Conservation (phyloP, 768 basidiomycete genomes). For the Boletus speciosus region DNA sequence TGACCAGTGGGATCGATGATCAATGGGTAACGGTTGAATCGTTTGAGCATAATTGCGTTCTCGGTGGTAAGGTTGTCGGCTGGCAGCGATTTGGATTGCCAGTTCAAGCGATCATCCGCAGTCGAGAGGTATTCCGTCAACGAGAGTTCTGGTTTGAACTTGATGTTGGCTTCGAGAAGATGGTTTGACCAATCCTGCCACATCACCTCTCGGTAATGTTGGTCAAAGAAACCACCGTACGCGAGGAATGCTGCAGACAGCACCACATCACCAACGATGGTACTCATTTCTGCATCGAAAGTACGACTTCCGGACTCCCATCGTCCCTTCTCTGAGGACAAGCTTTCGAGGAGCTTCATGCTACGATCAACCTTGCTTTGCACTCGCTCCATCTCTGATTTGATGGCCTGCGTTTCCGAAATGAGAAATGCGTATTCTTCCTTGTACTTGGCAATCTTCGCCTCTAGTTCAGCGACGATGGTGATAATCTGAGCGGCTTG, state of each 20-base stretch:
- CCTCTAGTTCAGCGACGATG: slow-evolving; percentile 90
- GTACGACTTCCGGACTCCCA: slow-evolving; percentile 96
- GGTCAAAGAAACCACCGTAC: slow-evolving; percentile 98
- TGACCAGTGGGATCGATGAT: slow-evolving; percentile 99
- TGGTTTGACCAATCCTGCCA: slow-evolving; percentile 95
- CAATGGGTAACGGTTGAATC: slow-evolving; percentile 95
- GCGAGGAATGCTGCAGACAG: slow-evolving; percentile 95
- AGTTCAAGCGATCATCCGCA: slow-evolving; percentile 90
- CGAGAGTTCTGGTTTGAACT: slow-evolving; percentile 88
- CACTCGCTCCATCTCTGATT: slow-evolving; percentile 95
- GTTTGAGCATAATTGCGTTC: slow-evolving; percentile 99
- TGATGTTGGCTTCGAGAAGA: slow-evolving; percentile 83
- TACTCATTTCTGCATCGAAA: slow-evolving; percentile 97
- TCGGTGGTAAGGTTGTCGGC: slow-evolving; percentile 94
- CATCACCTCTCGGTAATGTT: slow-evolving; percentile 95
- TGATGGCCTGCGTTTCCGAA: slow-evolving; percentile 95
- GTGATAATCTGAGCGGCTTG: slow-evolving; percentile 86
- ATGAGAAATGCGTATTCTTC: slow-evolving; percentile 96
- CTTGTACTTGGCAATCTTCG: slow-evolving; percentile 91
- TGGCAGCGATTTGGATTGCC: slow-evolving; percentile 96
- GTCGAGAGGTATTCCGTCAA: slow-evolving; percentile 96
- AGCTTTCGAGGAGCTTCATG: slow-evolving; percentile 89
- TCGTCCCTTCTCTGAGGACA: slow-evolving; percentile 90
- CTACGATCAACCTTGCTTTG: slow-evolving; percentile 96
- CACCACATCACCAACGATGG: slow-evolving; percentile 94